Evolutionary conservation across 352 stramenopile genomes (phyloP).

Genomic region (Phytophthora melonis): DNA sequence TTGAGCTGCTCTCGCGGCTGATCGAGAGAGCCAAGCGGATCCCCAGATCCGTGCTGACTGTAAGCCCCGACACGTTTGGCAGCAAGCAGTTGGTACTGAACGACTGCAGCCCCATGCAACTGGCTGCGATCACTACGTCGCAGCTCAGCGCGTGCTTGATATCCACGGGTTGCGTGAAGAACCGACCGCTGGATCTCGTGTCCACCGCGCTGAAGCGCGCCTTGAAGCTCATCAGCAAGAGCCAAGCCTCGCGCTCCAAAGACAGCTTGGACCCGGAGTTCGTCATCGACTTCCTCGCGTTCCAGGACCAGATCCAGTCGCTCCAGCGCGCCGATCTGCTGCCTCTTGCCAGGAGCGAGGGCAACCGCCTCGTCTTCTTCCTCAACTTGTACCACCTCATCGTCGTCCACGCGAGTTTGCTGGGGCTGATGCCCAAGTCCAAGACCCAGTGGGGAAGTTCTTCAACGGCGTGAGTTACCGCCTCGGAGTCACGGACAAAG

Average conservation of each 20-base stretch:
- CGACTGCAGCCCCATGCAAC: constrained; percentile 40
- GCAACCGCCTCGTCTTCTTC: constrained; percentile 49
- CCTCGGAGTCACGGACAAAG: constrained; percentile 27
- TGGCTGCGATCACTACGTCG: neutral
- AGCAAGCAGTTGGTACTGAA: constrained; percentile 58
- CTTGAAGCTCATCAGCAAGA: constrained; percentile 6
- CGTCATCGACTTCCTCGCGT: constrained; percentile 39
- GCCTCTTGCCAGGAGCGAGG: constrained; percentile 30
- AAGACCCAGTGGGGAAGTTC: constrained; percentile 65
- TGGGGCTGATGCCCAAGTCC: constrained; percentile 54
- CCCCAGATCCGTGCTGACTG: neutral
- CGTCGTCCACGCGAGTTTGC: constrained; percentile 51
- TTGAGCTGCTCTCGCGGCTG: constrained; percentile 24
- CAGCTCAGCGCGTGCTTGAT: neutral
- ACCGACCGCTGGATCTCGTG: constrained; percentile 13
- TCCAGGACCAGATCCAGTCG: constrained; percentile 44
- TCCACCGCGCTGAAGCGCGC: constrained; percentile 8
- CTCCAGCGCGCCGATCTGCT: constrained; percentile 46
- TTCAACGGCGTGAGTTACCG: constrained; percentile 69
- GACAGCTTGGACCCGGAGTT: constrained; percentile 1
- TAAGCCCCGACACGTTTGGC: neutral
- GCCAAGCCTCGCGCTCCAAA: neutral
- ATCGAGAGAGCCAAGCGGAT: constrained; percentile 28
- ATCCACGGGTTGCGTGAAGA: neutral
- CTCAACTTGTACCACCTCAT: constrained; percentile 72